Evolutionary conservation across 2,329 filamentous ascomycete species (phyloP), one percentile per base, ranked within the genome.

Genomic region (Fusarium sp.): DNA sequence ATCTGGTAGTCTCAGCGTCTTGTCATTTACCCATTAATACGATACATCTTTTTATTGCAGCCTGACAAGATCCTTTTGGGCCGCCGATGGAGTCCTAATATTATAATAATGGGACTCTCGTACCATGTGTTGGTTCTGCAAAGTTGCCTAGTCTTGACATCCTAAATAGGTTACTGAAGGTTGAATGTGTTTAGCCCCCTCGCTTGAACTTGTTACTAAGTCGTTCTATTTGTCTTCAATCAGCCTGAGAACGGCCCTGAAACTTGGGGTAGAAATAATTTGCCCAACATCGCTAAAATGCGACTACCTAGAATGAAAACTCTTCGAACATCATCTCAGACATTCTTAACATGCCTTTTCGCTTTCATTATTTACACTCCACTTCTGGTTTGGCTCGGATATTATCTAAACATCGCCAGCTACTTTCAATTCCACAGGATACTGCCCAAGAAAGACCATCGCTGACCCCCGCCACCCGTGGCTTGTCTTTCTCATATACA

Each of bases 1-100:
- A 80, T 86, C 5, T 63, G 58, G 61, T 65, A 51, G 31, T 5
- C 3, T 51, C 2, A 26, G n/a, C 0, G 0, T 26, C 30, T 35
- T 35, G n/a, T 0, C 9, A 35, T 26, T 26, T 35, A 20, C 12
- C 4, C 2, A 51, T 51, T 5, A 16, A 51, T 35, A 35, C 2
- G n/a, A 26, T 26, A 3, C 16, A 26, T 12, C 9, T 3, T 35
- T 50, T 50, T 10, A 14, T 24, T 33, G 13, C 15, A 24, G 15
- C 7, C 44, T 44, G 18, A 5, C 0, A 28, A 28, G 4, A 28
- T 22, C 0, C 24, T 14, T 31, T 24, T 22, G 28, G 28, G 22
- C 28, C 28, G 47, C 14, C 0, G 0, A 50, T 50, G 47, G 11
- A 50, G 22, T 24, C 28, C 2, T 24, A 24, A 50, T 50, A 7